Conservation (phyloP, 2,329 filamentous ascomycete genomes). For the Diplocarpon rosae region DNA sequence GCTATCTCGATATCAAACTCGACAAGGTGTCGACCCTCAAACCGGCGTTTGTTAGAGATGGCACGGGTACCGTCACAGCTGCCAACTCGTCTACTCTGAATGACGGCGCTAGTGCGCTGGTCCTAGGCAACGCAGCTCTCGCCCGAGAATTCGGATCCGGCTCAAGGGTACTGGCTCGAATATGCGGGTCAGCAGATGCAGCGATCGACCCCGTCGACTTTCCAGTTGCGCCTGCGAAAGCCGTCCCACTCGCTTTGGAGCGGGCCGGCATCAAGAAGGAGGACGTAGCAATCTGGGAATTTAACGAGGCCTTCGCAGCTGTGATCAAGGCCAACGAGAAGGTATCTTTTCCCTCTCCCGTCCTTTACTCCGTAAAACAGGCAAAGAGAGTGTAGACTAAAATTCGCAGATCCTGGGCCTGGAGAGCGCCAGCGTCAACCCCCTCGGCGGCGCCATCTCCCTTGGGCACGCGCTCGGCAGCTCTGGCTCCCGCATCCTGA, state of each 20-base stretch:
- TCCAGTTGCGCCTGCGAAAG: slow-evolving; percentile 82
- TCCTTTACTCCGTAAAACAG: not conserved
- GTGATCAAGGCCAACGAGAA: slow-evolving; percentile 93
- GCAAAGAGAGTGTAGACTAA: not conserved
- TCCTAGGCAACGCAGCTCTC: slow-evolving; percentile 70
- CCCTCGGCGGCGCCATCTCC: slow-evolving; percentile 81
- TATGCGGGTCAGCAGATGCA: slow-evolving; percentile 79
- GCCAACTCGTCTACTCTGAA: slow-evolving; percentile 92
- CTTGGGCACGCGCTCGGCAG: slow-evolving; percentile 87
- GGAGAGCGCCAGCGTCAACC: slow-evolving; percentile 70
- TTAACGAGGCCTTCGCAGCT: slow-evolving; percentile 95
- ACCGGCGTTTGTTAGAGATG: slow-evolving; percentile 80
- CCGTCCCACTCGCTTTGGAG: slow-evolving; percentile 79
- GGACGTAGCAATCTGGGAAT: slow-evolving; percentile 91
- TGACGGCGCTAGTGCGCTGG: slow-evolving; percentile 83
- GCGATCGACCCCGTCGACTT: slow-evolving; percentile 89
- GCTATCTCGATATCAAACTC: slow-evolving; percentile 74
- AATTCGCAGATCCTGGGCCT: slow-evolving; percentile 45
- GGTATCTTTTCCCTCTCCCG: slow-evolving; percentile 32
- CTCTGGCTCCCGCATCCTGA: slow-evolving; percentile 83
- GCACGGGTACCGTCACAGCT: slow-evolving; percentile 82
- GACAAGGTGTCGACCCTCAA: slow-evolving; percentile 82
- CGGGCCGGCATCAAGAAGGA: slow-evolving; percentile 84
- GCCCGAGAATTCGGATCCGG: slow-evolving; percentile 68
- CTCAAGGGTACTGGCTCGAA: slow-evolving; percentile 76